Evolutionary conservation across 2,329 filamentous ascomycete species (phyloP), one percentile per base, ranked within the genome.

Genomic region (Penicillium concentricum): DNA sequence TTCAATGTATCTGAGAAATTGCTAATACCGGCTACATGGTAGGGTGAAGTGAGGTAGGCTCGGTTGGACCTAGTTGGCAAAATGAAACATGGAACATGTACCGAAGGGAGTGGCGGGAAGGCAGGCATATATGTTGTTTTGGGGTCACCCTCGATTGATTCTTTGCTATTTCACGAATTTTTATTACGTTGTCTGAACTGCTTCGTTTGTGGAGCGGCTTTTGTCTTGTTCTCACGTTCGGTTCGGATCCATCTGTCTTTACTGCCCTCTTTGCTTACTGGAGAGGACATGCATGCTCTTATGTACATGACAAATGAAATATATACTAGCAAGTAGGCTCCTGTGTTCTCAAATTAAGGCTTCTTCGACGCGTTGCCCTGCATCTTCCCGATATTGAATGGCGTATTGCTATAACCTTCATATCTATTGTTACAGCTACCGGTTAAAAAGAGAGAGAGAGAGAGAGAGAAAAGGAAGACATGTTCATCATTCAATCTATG

Each of bases 231-330:
- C 35, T 38, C 32, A 24, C 5, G 4, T 44, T 44, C 39, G 30
- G 15, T 16, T 53, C 42, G 48, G 38, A 37, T 45, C 18, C 16
- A 16, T 32, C 15, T 37, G 20, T 45, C 26, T 52, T 42, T 35
- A 8, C n/a, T 45, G 39, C 15, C n/a, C 39, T 48, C 20, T 35
- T 45, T 56, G 26, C 18, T 53, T 30, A 37, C 18, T 18, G 16
- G 20, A 38, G 51, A 26, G 13, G 44, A 44, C 41, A 35, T 32
- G 35, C 34, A 44, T 48, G 43, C 44, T 50, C 15, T 54, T 43
- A 49, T 59, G 59, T 60, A 54, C 44, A 52, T 55, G 59, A 51
- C 24, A 24, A 45, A 55, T 57, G 46, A 50, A 57, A 37, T 39
- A 52, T 52, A 53, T 54, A 50, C 35, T 34, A 30, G 37, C 30